Conservation (phyloP, 345 rosid species). For the Chamaenerion angustifolium region DNA sequence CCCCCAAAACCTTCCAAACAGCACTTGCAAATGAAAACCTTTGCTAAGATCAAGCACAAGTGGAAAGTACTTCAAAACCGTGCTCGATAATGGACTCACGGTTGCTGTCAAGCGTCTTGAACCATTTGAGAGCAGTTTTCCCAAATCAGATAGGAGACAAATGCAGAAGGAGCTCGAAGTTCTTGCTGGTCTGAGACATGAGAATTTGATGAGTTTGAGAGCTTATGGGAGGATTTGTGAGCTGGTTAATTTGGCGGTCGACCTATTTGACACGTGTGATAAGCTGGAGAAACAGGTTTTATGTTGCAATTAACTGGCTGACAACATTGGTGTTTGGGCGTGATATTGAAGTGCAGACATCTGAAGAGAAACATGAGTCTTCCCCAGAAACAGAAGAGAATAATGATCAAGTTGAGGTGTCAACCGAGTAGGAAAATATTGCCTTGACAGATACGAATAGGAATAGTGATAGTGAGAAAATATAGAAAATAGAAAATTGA, state of each 20-base stretch:
- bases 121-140: slow-evolving; percentile 41
- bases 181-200: slow-evolving; percentile 65
- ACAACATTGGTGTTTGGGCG: slow-evolving; percentile 85
- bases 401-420: too few relatives aligned
- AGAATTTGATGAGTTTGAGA: slow-evolving; percentile 76
- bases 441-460: too few relatives aligned
- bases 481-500: too few relatives aligned
- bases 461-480: too few relatives aligned
- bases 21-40: slow-evolving; percentile 57
- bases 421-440: too few relatives aligned
- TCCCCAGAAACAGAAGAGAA: too few relatives aligned
- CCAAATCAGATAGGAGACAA: slow-evolving; percentile 53
- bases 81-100: slow-evolving; percentile 62
- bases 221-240: slow-evolving; percentile 71
- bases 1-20: slow-evolving; percentile 50
- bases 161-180: slow-evolving; percentile 73
- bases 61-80: slow-evolving; percentile 60
- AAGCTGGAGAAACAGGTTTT: slow-evolving; percentile 90
- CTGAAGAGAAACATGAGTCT: too few relatives aligned
- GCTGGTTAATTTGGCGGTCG: slow-evolving; percentile 94
- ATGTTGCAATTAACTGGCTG: slow-evolving; percentile 79
- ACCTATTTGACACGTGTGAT: slow-evolving; percentile 89
- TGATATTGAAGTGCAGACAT: too few relatives aligned
- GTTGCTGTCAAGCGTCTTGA: slow-evolving; percentile 66
- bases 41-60: slow-evolving; percentile 64